phyloP scores from a whole-genome alignment of 768 basidiomycete genomes.

The Xanthoconium purpureum region DNA sequence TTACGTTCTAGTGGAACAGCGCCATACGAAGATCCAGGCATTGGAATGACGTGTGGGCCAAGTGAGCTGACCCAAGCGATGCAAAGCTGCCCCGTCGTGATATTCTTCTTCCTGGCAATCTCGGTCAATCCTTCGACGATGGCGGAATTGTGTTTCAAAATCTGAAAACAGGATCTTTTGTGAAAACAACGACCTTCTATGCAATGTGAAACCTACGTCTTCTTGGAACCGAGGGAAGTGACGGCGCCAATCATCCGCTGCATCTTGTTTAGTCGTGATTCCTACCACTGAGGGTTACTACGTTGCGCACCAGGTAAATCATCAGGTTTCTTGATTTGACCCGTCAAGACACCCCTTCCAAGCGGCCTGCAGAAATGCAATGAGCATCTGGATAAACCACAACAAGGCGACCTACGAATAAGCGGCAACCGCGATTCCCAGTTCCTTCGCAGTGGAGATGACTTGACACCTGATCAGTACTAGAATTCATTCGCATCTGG shows the following conservation, averaged over 20 bases:
- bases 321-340: slow-evolving; percentile 39
- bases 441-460: slow-evolving; percentile 50
- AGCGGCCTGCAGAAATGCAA: slow-evolving; percentile 40
- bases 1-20: not conserved
- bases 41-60: slow-evolving; percentile 45
- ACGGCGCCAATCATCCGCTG: slow-evolving; percentile 40
- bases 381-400: not conserved
- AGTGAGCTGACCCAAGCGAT: slow-evolving; percentile 43
- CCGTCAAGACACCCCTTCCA: slow-evolving; percentile 48
- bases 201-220: slow-evolving; percentile 29
- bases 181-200: not conserved
- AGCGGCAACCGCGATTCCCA: slow-evolving; percentile 54
- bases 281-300: not conserved
- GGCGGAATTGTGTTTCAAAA: slow-evolving; percentile 40
- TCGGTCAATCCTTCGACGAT: slow-evolving; percentile 41
- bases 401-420: slow-evolving; percentile 44
- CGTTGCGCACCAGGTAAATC: slow-evolving; percentile 32
- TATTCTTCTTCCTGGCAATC: slow-evolving; percentile 41
- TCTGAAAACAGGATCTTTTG: slow-evolving; percentile 20
- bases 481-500: not conserved
- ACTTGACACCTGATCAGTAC: slow-evolving; percentile 31
- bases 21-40: slow-evolving; percentile 46
- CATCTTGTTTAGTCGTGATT: slow-evolving; percentile 4
- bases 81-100: slow-evolving; percentile 42
- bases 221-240: slow-evolving; percentile 41